Evolutionary conservation across 805 yeast genomes (phyloP).

Genomic region (Candida vaughaniae): DNA sequence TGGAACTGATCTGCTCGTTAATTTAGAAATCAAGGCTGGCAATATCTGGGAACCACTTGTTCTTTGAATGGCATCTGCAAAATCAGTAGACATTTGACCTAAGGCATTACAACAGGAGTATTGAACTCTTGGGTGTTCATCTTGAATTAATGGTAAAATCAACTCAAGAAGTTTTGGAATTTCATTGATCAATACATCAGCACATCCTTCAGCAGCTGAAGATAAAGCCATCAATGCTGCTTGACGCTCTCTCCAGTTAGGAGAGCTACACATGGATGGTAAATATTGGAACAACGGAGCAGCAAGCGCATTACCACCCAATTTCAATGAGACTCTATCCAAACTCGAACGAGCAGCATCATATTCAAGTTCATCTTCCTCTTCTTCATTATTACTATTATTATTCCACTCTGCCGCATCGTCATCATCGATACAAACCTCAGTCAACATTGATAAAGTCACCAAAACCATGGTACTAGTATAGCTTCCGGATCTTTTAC

Average conservation of each 20-base stretch:
- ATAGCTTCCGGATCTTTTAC: conserved; percentile 74
- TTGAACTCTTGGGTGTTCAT: conserved; percentile 91
- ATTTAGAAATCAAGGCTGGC: conserved; percentile 84
- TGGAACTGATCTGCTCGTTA: conserved; percentile 71
- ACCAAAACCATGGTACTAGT: conserved; percentile 68
- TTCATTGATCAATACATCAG: conserved; percentile 80
- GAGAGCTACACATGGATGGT: conserved; percentile 76
- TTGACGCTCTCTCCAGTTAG: conserved; percentile 90
- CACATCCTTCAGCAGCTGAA: conserved; percentile 96
- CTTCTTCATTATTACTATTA: conserved; percentile 72
- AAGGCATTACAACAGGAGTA: conserved; percentile 96
- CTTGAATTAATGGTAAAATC: conserved; percentile 81
- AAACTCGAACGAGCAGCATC: conserved; percentile 93
- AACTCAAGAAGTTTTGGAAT: conserved; percentile 79
- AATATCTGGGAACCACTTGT: conserved; percentile 75
- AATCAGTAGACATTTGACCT: conserved; percentile 96
- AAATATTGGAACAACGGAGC: conserved; percentile 83
- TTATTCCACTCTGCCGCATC: conserved; percentile 87
- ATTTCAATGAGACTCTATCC: conserved; percentile 81
- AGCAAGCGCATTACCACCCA: conserved; percentile 82
- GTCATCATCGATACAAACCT: conserved; percentile 85
- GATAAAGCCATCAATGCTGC: conserved; percentile 97
- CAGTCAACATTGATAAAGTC: conserved; percentile 84
- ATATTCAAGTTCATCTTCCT: conserved; percentile 78
- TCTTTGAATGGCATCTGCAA: conserved; percentile 84